A percentile compares a stretch with the other conserved stretches of the same genome.
phyloP scores from a whole-genome alignment of 2,329 filamentous ascomycete species.

The Apiospora arundinis region DNA sequence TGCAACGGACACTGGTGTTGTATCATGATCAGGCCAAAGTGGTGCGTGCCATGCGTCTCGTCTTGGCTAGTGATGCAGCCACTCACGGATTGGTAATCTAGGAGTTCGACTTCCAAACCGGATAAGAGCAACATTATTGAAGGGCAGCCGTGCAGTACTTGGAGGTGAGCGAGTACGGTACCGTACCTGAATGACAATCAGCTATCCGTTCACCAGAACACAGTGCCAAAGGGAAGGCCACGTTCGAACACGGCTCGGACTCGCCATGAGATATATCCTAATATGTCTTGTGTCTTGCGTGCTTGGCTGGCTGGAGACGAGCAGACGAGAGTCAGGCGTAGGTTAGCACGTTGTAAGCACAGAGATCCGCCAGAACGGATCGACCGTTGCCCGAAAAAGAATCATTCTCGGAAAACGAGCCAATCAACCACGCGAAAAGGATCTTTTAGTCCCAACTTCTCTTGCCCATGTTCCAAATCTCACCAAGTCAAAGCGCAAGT shows the following conservation, averaged over 20 bases:
- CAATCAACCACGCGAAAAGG: neutral
- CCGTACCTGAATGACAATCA: too few species aligned
- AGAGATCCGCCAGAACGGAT: constrained; percentile 4
- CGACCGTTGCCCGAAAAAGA: constrained; percentile 14
- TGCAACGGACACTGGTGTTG: neutral
- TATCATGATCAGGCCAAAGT: neutral
- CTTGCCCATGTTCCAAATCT: neutral
- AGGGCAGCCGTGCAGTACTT: too few species aligned
- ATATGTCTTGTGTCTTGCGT: neutral
- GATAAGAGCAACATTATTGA: too few species aligned
- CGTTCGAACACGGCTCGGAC: neutral
- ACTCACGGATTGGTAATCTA: neutral
- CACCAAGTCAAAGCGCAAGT: constrained; percentile 2
- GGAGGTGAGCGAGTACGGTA: neutral
- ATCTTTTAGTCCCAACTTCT: neutral
- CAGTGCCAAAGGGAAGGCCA: neutral
- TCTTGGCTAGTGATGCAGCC: neutral
- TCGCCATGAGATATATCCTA: neutral
- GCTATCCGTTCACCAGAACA: neutral
- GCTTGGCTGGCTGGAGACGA: neutral
- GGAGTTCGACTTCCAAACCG: neutral
- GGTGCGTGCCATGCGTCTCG: neutral
- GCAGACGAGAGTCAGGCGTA: neutral
- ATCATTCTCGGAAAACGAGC: neutral
- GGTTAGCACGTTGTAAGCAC: neutral